Evolutionary conservation across 1,284 basidiomycete species (phyloP), one percentile per base, ranked within the genome.

Genomic region (Ustilago nuda): DNA sequence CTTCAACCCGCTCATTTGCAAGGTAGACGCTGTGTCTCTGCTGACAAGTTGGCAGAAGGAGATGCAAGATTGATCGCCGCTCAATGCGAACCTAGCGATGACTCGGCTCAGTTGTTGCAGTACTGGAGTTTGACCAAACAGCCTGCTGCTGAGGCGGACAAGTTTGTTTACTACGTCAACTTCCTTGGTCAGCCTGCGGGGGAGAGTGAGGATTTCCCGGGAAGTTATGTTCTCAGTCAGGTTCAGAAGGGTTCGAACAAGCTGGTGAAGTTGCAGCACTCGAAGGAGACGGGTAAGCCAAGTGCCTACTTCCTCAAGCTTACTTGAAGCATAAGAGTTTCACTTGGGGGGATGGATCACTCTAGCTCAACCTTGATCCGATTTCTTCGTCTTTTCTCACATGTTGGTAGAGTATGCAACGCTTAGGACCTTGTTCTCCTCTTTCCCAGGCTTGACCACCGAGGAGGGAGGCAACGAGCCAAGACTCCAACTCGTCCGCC

Each of bases 71-170:
- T 77, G 43, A 61, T 77, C 52, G 66, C 75, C 4, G 76, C 54
- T 56, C 70, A 61, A 43, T 79, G 76, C 58, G 53, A 62, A 1
- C 51, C 57, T 23, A 61, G 59, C 30, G 76, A 79, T 53, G 76
- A 79, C 48, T 79, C 76, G 37, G 73, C 56, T 45, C 76, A 79
- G 62, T 50, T 79, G 33, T 36, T 62, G 17, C 76, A 79, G 64
- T 76, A 70, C 64, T 79, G 72, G 73, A 73, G 62, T 56, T 48
- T 79, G 46, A 76, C 76, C 61, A 70, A 77, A 37, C 71, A 72
- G 66, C 70, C 67, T 11, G 58, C 61, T 32, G 51, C 51, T 23
- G 56, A 61, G 11, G 70, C 15, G 6, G 58, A 54, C 58, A 51
- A 52, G 48, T 72, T 50, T 30, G 23, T 35, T 35, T 73, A 73